Percentiles rank a stretch among this genome's conserved stretches.
These are phyloP conservation scores for Besnoitia besnoiti DNA, from an alignment of 169 alveolate species.

Conservation along the genomic window DNA sequence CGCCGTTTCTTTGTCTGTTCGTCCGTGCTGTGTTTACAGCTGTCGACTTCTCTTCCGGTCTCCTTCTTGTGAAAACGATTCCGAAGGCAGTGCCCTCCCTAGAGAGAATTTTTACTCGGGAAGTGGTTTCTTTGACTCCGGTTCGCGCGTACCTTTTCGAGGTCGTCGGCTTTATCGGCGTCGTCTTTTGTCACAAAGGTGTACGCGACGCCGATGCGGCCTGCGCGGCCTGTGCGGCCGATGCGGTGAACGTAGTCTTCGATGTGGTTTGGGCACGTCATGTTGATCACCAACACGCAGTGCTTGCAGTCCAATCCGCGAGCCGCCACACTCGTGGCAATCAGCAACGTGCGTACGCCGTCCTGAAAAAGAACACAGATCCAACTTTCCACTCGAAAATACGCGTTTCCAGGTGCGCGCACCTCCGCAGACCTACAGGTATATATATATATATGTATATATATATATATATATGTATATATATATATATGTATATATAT, in stretches of 20 bases:
- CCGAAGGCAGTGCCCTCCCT: too few relatives aligned
- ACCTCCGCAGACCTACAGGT: background rate
- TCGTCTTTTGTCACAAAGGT: constrained; percentile 94
- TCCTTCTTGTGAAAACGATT: too few relatives aligned
- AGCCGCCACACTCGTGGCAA: constrained; percentile 98
- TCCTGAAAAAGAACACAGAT: constrained; percentile 52
- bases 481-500: background rate
- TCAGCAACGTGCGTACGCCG: constrained; percentile 81
- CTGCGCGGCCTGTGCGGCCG: constrained; percentile 99
- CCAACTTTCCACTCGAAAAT: too few relatives aligned
- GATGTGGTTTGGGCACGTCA: constrained; percentile 97
- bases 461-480: background rate
- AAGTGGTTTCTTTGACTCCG: background rate
- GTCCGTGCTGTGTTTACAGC: too few relatives aligned
- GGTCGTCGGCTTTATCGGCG: constrained; percentile 94
- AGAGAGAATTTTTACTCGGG: background rate
- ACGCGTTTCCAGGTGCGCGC: too few relatives aligned
- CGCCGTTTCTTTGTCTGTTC: too few relatives aligned
- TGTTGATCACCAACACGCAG: constrained; percentile 95
- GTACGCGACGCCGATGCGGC: constrained; percentile 96
- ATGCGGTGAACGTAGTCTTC: constrained; percentile 99
- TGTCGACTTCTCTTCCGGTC: too few relatives aligned
- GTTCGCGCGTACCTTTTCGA: constrained; percentile 87
- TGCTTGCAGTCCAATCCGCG: constrained; percentile 98
- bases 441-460: constrained; percentile 39